These are phyloP conservation scores for Zymoseptoria passerinii DNA, from an alignment of 2,329 filamentous ascomycete genomes.

Conservation along the genomic window DNA sequence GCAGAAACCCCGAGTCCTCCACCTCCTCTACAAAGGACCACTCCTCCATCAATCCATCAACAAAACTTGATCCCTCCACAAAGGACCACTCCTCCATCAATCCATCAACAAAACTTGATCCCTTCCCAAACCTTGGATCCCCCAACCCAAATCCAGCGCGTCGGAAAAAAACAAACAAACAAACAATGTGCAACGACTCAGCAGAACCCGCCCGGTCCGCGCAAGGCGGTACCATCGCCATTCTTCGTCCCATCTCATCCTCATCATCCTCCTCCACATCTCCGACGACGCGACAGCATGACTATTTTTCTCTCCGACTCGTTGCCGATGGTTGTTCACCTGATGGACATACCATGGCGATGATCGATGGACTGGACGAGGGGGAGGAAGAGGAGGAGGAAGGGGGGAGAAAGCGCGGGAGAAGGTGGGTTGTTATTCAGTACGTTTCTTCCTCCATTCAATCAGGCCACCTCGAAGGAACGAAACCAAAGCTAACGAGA, in stretches of 20 bases:
- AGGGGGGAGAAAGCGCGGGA: background rate
- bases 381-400: background rate
- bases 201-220: constrained; percentile 6
- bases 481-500: no score
- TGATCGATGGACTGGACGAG: constrained; percentile 13
- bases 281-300: constrained; percentile 8
- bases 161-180: background rate
- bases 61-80: no score
- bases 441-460: constrained; percentile 4
- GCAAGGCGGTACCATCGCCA: constrained; percentile 23
- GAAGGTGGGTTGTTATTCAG: constrained; percentile 18
- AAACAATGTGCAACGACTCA: constrained; percentile 20
- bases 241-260: constrained; percentile 14
- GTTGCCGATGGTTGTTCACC: background rate
- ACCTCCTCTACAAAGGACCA: no score
- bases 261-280: background rate
- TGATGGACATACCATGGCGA: constrained; percentile 14
- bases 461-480: no score
- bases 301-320: constrained; percentile 19
- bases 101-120: no score
- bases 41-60: no score
- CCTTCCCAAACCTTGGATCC: background rate
- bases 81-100: no score
- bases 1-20: no score
- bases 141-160: background rate